Conservation (phyloP, 176 grass and related monocot genomes). For the Oryza meyeriana region DNA sequence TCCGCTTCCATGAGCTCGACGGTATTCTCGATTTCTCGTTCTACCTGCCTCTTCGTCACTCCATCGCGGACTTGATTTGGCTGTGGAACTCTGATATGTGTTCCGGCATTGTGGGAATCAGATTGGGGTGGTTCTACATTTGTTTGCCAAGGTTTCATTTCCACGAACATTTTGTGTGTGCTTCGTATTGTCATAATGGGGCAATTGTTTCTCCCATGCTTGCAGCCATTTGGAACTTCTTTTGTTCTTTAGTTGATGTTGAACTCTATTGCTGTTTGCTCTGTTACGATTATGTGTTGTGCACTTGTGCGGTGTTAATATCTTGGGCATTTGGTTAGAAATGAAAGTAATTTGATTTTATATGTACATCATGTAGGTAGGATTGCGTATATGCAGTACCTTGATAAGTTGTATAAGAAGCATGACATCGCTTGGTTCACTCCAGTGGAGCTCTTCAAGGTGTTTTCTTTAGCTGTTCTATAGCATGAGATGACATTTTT, state of each 20-base stretch:
- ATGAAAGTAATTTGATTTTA: constrained; percentile 4
- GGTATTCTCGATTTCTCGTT: constrained; percentile 34
- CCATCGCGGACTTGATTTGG: background rate
- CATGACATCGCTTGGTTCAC: constrained; percentile 97
- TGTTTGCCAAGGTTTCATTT: constrained; percentile 34
- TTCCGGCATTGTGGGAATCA: background rate
- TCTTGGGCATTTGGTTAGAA: background rate
- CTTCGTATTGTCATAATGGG: background rate
- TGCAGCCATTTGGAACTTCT: background rate
- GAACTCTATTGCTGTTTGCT: background rate
- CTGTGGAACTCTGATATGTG: background rate
- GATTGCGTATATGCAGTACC: constrained; percentile 69
- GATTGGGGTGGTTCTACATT: background rate
- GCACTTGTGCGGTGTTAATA: constrained; percentile 16
- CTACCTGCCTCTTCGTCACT: background rate
- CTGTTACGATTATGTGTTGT: background rate
- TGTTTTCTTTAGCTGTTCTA: constrained; percentile 22
- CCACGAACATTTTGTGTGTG: constrained; percentile 24
- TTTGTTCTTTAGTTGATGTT: background rate
- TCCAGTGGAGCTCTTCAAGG: constrained; percentile 95
- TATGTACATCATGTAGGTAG: constrained; percentile 52
- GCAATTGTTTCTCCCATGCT: background rate
- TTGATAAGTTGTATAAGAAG: constrained; percentile 87
- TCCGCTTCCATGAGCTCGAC: constrained; percentile 77
- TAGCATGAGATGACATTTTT: background rate